A percentile compares a stretch with the other conserved stretches of the same genome.
These are phyloP conservation scores for Picochlorum sp. DNA, from an alignment of 139 green algal genomes.

Conservation along the genomic window DNA sequence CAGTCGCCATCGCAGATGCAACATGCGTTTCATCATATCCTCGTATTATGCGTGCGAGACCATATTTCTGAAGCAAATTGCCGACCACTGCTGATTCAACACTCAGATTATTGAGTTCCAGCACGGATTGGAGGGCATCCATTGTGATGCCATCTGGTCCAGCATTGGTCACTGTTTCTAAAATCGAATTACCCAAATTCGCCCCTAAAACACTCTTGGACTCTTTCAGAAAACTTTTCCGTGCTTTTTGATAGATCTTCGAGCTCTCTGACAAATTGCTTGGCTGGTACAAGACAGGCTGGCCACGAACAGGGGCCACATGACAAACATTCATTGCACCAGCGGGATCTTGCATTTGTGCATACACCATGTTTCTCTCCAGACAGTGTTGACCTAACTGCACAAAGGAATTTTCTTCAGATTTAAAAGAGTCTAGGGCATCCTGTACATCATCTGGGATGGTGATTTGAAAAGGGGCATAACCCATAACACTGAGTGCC, in stretches of 20 bases:
- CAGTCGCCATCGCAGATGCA: neutral
- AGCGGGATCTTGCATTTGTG: no score
- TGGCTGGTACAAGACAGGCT: no score
- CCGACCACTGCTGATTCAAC: neutral
- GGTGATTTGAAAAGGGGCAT: neutral
- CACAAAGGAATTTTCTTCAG: no score
- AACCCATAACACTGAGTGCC: neutral
- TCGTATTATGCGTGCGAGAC: neutral
- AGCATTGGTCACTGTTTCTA: neutral
- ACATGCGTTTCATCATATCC: slow-evolving; percentile 16
- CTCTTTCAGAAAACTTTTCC: neutral
- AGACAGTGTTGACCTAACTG: no score
- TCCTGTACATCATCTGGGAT: neutral
- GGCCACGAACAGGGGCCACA: no score
- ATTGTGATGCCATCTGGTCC: neutral
- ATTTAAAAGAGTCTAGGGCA: neutral
- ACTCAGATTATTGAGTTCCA: slow-evolving; percentile 1
- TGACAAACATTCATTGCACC: no score
- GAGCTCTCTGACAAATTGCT: no score
- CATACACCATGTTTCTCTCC: no score
- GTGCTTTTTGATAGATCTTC: neutral
- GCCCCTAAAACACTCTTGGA: neutral
- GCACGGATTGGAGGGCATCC: neutral
- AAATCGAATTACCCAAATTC: neutral
- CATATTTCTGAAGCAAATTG: neutral